Percentiles rank a stretch among this genome's conserved stretches.
These are phyloP conservation scores for Heimioporus sp. DNA, from an alignment of 768 basidiomycete species.

Conservation along the genomic window DNA sequence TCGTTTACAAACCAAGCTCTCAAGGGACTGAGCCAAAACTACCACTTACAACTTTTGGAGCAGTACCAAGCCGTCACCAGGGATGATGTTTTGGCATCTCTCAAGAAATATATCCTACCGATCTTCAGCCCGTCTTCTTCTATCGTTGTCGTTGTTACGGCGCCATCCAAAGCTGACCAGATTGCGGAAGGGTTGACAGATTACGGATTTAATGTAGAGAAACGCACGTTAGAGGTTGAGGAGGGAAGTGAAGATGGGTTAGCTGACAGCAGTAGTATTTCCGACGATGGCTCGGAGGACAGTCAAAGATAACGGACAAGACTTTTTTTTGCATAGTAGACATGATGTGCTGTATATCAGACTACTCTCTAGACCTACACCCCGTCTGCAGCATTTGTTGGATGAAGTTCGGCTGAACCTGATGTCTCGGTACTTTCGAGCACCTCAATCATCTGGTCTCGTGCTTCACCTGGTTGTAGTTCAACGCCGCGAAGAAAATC, in stretches of 20 bases:
- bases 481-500: slow-evolving; percentile 84
- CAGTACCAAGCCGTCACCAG: slow-evolving; percentile 79
- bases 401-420: neutral
- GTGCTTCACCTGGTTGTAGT: slow-evolving; percentile 72
- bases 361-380: neutral
- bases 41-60: slow-evolving; percentile 74
- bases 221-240: slow-evolving; percentile 62
- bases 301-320: slow-evolving; percentile 4
- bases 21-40: slow-evolving; percentile 74
- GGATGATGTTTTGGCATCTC: slow-evolving; percentile 66
- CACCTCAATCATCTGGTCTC: slow-evolving; percentile 61
- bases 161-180: slow-evolving; percentile 75
- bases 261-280: slow-evolving; percentile 32
- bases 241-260: slow-evolving; percentile 43
- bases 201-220: slow-evolving; percentile 80
- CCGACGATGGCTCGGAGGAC: slow-evolving; percentile 27
- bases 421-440: slow-evolving; percentile 29
- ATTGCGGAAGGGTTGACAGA: slow-evolving; percentile 60
- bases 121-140: slow-evolving; percentile 78
- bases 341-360: neutral
- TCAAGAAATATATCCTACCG: slow-evolving; percentile 78
- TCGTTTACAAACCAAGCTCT: slow-evolving; percentile 92
- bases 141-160: slow-evolving; percentile 78
- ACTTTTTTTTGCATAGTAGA: neutral
- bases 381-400: neutral